Conservation (phyloP, 148 eudicot species). For the Bassia scoparia region DNA sequence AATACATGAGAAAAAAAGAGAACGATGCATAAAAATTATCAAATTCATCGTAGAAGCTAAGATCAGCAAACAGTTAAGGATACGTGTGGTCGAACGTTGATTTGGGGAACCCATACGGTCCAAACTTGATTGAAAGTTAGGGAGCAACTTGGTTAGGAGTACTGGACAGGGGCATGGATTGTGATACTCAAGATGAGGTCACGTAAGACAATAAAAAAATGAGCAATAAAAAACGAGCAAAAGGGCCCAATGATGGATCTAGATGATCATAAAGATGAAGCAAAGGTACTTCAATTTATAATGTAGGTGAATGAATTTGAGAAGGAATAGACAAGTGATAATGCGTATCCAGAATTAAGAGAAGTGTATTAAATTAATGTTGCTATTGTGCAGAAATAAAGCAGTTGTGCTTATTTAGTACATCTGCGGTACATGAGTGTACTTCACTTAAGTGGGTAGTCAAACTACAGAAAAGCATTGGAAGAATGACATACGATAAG, state of each 20-base stretch:
- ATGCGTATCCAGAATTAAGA: neutral
- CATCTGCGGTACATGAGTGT: too few species aligned
- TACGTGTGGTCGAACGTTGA: conserved; percentile 49
- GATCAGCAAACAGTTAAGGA: conserved; percentile 77
- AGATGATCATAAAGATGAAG: neutral
- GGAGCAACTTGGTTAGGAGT: conserved; percentile 26
- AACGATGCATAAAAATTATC: too few species aligned
- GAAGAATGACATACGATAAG: too few species aligned
- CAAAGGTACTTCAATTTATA: neutral
- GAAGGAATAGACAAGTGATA: neutral
- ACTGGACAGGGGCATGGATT: conserved; percentile 36
- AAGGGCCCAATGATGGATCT: conserved; percentile 21
- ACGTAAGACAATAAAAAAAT: conserved; percentile 15
- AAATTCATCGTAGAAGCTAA: conserved; percentile 41
- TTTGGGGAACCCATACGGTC: conserved; percentile 81
- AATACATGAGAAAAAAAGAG: too few species aligned
- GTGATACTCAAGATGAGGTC: conserved; percentile 16
- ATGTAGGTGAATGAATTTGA: too few species aligned
- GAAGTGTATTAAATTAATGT: too few species aligned
- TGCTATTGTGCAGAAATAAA: too few species aligned
- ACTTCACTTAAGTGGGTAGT: too few species aligned
- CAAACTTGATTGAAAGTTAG: conserved; percentile 33
- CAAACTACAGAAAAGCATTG: too few species aligned
- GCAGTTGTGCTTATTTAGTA: too few species aligned
- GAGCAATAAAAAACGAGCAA: conserved; percentile 11